Conservation (phyloP, 2,329 filamentous ascomycete genomes). For the Fusarium sp. region DNA sequence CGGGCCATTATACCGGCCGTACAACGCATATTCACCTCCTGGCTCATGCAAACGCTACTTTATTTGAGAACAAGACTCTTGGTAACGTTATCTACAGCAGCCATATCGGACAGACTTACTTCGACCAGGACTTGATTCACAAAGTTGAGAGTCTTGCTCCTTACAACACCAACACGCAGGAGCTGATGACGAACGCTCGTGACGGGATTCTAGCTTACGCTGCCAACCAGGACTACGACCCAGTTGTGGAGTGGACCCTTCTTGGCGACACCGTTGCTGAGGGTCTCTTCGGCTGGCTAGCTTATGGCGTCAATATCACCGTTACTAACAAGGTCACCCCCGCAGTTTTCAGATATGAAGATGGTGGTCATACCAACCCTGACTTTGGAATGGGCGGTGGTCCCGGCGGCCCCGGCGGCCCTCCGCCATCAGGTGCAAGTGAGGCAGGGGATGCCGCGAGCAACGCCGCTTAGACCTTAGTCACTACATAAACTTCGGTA, state of each 20-base stretch:
- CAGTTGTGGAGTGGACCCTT: slow-evolving; percentile 67
- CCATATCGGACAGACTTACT: slow-evolving; percentile 72
- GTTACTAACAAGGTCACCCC: not conserved
- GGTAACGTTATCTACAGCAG: slow-evolving; percentile 55
- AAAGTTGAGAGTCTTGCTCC: slow-evolving; percentile 61
- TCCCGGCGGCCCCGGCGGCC: not conserved
- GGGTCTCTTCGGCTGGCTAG: slow-evolving; percentile 66
- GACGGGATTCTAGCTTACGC: slow-evolving; percentile 44
- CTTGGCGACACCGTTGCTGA: slow-evolving; percentile 64
- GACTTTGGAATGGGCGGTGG: not conserved
- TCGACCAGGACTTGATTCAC: slow-evolving; percentile 67
- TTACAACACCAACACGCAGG: slow-evolving; percentile 59
- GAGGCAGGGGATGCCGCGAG: not conserved
- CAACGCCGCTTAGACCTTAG: not conserved
- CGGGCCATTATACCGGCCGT: slow-evolving; percentile 57
- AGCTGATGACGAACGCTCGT: slow-evolving; percentile 34
- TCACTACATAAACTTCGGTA: fast-evolving
- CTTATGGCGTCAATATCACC: slow-evolving; percentile 58
- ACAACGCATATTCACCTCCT: slow-evolving; percentile 60
- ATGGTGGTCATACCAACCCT: slow-evolving; percentile 9
- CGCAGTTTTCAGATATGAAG: slow-evolving; percentile 7
- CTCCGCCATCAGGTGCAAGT: not conserved
- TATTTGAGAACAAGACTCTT: slow-evolving; percentile 49
- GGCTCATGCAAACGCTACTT: slow-evolving; percentile 52
- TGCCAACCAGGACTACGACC: slow-evolving; percentile 67